These are phyloP conservation scores for Tolypocladium endophyticum DNA, from an alignment of 2,329 filamentous ascomycete species.

Conservation along the genomic window DNA sequence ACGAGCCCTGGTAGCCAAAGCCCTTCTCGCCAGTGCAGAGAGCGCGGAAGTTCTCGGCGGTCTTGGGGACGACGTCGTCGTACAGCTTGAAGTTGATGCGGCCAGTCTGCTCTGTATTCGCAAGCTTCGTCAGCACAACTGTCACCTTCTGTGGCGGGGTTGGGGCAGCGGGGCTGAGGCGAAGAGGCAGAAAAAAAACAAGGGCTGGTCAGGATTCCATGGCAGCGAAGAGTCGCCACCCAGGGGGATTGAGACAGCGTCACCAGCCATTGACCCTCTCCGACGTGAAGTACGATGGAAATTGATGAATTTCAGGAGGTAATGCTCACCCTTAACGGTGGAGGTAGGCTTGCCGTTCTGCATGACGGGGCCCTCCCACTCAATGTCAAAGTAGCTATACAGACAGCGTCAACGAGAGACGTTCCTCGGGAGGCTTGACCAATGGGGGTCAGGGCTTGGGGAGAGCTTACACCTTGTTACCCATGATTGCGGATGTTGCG, in stretches of 20 bases:
- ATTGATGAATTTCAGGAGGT: background rate
- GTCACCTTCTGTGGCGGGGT: background rate
- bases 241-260: background rate
- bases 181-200: background rate
- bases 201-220: background rate
- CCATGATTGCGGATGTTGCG: constrained; percentile 59
- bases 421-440: background rate
- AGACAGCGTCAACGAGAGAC: background rate
- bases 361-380: constrained; percentile 64
- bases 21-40: constrained; percentile 75
- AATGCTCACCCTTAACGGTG: constrained; percentile 47
- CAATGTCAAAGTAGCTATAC: constrained; percentile 58
- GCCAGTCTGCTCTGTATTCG: constrained; percentile 51
- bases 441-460: constrained; percentile 5
- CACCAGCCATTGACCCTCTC: background rate
- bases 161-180: background rate
- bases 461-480: constrained; percentile 52
- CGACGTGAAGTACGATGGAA: background rate
- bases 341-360: constrained; percentile 46
- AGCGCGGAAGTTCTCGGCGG: constrained; percentile 71
- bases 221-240: background rate
- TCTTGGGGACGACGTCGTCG: constrained; percentile 81
- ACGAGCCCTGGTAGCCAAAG: constrained; percentile 71
- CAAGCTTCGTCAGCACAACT: constrained; percentile 1
- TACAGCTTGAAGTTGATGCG: constrained; percentile 86